Base-by-base conservation (phyloP, 2,329 filamentous ascomycete genomes). In the Beauveria brongniartii region DNA sequence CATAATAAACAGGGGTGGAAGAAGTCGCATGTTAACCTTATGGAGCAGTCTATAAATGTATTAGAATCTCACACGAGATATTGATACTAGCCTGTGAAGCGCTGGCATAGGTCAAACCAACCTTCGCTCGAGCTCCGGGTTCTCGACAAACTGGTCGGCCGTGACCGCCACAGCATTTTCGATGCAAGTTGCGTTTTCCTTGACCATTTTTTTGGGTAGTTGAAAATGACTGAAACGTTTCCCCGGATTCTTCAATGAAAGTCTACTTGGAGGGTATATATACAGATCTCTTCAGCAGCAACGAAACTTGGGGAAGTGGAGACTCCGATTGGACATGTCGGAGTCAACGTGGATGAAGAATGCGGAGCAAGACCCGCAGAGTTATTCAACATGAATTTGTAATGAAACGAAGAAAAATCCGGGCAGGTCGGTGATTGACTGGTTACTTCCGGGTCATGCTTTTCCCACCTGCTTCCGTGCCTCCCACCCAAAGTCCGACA, bases 1-100 rank as follows among this genome's bases (percentile, higher is more conserved):
- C 57, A 60, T 54, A 2, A 60, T 16, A 18, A 60, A 60, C 57
- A 60, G 28, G 3, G 57, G 57, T 44, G 47, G 47, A 44, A 60
- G 41, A 10, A 60, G 47, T 12, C 57, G 48, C 57, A 53, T 46
- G 41, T 60, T 48, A 60, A 60, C 30, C 34, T 60, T 60, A 0
- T 48, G 50, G 9, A 60, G 47, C 26, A 60, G 22, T 48, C 57
- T 60, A 44, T 24, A 54, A 8, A 14, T 24, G 24, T 28, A 16
- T 60, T 4, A 51, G 44, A 8, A 37, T 22, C 18, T 50, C 12
- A 24, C 14, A n/a, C 8, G 16, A 8, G 12, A 12, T 20, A 30
- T 18, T 30, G 18, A n/a, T 50, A 18, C 24, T 18, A 30, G 22
- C 16, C 22, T 3, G 28, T 28, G 28, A 3, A 20, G 7, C 20